Percentiles rank a stretch among this genome's conserved stretches.
Conservation (phyloP, 2,329 filamentous ascomycete genomes). For the Botrytis galanthina region DNA sequence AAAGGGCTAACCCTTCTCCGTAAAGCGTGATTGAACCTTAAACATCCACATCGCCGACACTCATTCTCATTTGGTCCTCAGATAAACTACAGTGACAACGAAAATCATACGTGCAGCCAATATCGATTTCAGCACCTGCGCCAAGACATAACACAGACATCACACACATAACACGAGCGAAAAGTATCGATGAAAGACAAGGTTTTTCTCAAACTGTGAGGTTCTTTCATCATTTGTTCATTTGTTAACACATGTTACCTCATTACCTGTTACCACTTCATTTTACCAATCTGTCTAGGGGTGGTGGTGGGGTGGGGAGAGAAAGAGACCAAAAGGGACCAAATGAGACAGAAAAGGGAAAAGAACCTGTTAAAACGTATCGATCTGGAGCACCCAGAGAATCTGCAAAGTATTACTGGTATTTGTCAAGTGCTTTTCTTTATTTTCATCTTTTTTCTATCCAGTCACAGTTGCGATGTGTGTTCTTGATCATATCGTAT, state of each 20-base stretch:
- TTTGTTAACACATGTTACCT: neutral
- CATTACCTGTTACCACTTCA: neutral
- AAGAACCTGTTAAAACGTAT: neutral
- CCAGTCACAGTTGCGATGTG: neutral
- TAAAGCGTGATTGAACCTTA: neutral
- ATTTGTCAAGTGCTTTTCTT: neutral
- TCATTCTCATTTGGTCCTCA: neutral
- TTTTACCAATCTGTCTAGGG: neutral
- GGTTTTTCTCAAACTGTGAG: neutral
- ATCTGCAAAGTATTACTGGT: neutral
- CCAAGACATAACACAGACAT: conserved; percentile 2
- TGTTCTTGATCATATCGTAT: conserved; percentile 13
- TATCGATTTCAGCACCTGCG: conserved; percentile 10
- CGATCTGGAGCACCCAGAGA: conserved; percentile 1
- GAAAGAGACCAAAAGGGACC: no score
- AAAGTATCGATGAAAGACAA: neutral
- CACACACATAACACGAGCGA: neutral
- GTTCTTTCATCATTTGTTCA: neutral
- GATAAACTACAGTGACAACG: neutral
- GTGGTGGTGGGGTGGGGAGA: neutral
- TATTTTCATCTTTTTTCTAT: neutral
- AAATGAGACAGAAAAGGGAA: neutral
- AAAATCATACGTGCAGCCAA: conserved; percentile 11
- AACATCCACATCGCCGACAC: neutral
- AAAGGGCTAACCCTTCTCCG: neutral